Base-by-base conservation (phyloP, 352 stramenopile genomes). In the Phytophthora citrophthora region DNA sequence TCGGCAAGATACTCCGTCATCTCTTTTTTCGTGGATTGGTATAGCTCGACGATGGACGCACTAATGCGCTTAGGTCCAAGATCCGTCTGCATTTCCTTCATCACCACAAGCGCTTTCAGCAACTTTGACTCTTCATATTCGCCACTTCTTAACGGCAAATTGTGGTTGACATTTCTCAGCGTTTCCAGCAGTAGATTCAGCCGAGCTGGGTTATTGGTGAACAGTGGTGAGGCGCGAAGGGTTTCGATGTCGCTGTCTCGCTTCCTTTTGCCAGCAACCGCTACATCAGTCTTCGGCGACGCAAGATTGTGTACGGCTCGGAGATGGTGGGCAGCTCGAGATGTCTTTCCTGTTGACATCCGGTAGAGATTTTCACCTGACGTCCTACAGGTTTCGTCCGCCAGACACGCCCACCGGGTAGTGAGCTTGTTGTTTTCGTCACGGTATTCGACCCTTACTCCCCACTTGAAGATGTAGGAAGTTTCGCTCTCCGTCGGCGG, bases 131-230 rank as follows among this genome's bases (percentile, higher is more conserved):
- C 57, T 12, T 59, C 41, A 9, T 59, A 54, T 20, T 65, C 2
- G 18, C 18, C 18, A 20, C 18, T 20, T 20, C 18, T 20, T 20
- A 20, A 20, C 18, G 18, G 18, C 18, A 54, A 26, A 34, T 59
- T 65, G 1, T 56, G 23, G n/a, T 55, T 65, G 15, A 59, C 34
- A 32, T 58, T 65, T 15, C 41, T 16, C 23, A 52, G 48, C 8
- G 47, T 65, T 31, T 50, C 49, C 18, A 58, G 24, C 5, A 65
- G 48, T 6, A 65, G 32, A 29, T 59, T 52, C 11, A 58, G 18
- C 1, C 47, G 29, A 18, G 27, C 12, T 4, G 57, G 57, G 9
- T 65, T 54, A 5, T 43, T 58, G n/a, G 45, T 0, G 27, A 39
- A 63, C 3, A 63, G 15, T 9, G 49, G 36, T 1, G 47, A 54